Evolutionary conservation across 768 basidiomycete genomes (phyloP), one percentile per base, ranked within the genome.

Genomic region (Boletales sp.): DNA sequence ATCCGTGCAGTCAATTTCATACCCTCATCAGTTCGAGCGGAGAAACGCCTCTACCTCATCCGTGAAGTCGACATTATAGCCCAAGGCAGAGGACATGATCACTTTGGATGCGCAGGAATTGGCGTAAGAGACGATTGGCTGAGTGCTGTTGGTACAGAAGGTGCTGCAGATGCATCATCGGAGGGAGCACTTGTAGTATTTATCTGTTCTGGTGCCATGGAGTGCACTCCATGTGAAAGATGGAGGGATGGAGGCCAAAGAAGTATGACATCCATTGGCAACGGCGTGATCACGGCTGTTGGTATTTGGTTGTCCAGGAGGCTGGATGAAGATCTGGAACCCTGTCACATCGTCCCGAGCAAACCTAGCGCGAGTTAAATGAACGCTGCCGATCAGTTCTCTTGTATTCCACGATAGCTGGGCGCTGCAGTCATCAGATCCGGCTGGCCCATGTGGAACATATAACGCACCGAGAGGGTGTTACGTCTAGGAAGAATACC

Each of bases 221-320:
- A 65, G 58, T 19, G 53, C 58, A 38, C 51, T 44, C 54, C 54
- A 58, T 52, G 34, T n/a, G 49, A 53, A 11, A 35, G 48, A 18
- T 42, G 41, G 37, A 43, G 34, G 42, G 28, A 32, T 53, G 63
- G 54, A 63, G 55, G 42, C 21, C 52, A 44, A 38, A 36, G 47
- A 45, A 41, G 48, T 30, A 38, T 42, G 50, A 32, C 35, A 51
- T 21, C 37, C 46, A 59, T 56, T 57, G 50, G 52, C 41, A 51
- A 10, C 55, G 58, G 56, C 53, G 54, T 15, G 47, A 46, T 42
- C 49, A 49, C 14, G 14, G 56, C 54, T 45, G 41, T 43, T 46
- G 45, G 50, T 48, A 33, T 54, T 28, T 59, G 48, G 49, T 44
- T n/a, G 39, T 19, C 49, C 30, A 37, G 55, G 48, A 46, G 50